Conservation (phyloP, 371 early-diverging fungal species). For the Saksenaea oblongispora region DNA sequence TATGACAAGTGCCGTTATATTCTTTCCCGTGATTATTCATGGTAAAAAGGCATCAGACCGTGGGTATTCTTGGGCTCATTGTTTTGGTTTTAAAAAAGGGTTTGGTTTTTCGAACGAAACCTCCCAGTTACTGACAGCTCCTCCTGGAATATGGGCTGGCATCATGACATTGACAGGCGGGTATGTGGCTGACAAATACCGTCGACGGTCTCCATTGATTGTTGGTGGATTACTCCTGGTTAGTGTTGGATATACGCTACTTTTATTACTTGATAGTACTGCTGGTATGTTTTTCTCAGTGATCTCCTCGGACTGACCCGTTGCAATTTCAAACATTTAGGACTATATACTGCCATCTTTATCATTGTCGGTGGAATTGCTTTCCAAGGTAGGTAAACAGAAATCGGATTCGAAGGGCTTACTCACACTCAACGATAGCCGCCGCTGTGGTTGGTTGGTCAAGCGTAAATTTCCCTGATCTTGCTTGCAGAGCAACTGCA, state of each 20-base stretch:
- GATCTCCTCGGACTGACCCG: neutral
- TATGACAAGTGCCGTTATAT: conserved; percentile 20
- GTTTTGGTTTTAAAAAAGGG: conserved; percentile 9
- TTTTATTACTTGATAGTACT: conserved; percentile 13
- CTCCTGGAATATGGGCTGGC: conserved; percentile 27
- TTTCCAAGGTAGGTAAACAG: conserved; percentile 7
- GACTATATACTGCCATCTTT: neutral
- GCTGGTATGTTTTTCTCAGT: conserved; percentile 13
- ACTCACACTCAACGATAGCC: conserved; percentile 7
- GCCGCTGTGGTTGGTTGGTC: conserved; percentile 42
- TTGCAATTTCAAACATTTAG: neutral
- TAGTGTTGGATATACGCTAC: conserved; percentile 17
- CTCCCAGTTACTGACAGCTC: conserved; percentile 43
- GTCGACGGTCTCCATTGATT: conserved; percentile 17
- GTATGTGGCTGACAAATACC: conserved; percentile 17
- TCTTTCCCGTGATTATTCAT: conserved; percentile 21
- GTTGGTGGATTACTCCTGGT: conserved; percentile 15
- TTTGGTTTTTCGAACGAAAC: conserved; percentile 40
- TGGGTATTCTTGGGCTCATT: neutral
- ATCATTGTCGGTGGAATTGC: conserved; percentile 17
- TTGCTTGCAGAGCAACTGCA: conserved; percentile 33
- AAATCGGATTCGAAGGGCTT: neutral
- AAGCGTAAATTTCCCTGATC: conserved; percentile 31
- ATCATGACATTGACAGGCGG: conserved; percentile 20
- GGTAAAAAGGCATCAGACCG: conserved; percentile 9